Evolutionary conservation across 345 rosid species (phyloP), one percentile per base, ranked within the genome.

Genomic region (Melaleuca quinquenervia): DNA sequence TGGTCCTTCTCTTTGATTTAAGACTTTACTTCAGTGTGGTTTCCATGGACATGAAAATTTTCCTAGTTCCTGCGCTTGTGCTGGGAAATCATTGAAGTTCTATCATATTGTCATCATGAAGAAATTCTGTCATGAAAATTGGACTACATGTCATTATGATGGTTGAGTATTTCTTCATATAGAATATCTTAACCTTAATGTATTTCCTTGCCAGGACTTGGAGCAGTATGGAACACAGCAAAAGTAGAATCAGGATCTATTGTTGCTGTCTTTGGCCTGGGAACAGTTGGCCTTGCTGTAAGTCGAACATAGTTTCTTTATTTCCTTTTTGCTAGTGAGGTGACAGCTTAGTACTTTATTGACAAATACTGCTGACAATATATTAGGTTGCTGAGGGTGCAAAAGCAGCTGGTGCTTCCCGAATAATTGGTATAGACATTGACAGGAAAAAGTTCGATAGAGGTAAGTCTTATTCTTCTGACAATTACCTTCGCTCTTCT

Each of bases 151-250:
- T 18, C 80, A 9, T 36, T 36, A 20, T 36, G 80, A 70, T 18
- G 26, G 48, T 70, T 70, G 14, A 8, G 24, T 36, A 36, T 70
- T 70, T 70, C 26, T 70, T 70, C 26, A 10, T 18, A 70, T 36
- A 36, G 12, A 20, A 70, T 70, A 32, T 70, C 45, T 9, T 70
- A 48, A 9, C 36, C 48, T 36, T 41, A 70, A 70, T 20, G 36
- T 18, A 18, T 70, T 70, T 36, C 80, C 48, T 70, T 13, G 24
- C 48, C 48, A 97, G 98, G 99, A 8, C 97, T 97, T 87, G 99
- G 99, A 90, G 99, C 99, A 84, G 99, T 97, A 86, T 97, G 99
- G 99, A 97, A 97, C 89, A 94, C 99, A 11, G 99, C 99, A 86
- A 97, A 97, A 92, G 99, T 97, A 45, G 99, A 96, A 89, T 85